Percentiles rank a stretch among this genome's conserved stretches.
Conservation (phyloP, 2,329 filamentous ascomycete species). For the Hypoxylon sp. region DNA sequence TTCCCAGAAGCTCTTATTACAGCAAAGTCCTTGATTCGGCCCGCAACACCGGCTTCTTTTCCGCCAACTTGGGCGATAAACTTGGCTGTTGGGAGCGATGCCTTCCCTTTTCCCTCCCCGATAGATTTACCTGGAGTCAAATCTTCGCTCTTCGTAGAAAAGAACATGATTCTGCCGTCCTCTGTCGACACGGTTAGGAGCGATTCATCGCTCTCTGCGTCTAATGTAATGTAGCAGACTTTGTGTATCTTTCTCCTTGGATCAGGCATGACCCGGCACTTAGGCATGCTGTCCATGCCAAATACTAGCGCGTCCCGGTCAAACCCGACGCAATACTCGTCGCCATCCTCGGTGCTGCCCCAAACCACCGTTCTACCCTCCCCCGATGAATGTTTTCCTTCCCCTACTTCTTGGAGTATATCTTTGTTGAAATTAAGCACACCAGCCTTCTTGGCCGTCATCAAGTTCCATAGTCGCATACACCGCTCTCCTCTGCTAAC, state of each 20-base stretch:
- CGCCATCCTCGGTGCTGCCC: slow-evolving; percentile 76
- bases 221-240: slow-evolving; percentile 76
- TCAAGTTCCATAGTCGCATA: slow-evolving; percentile 96
- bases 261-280: slow-evolving; percentile 78
- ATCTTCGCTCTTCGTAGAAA: slow-evolving; percentile 73
- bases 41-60: slow-evolving; percentile 73
- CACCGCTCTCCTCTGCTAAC: slow-evolving; percentile 90
- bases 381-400: slow-evolving; percentile 81
- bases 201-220: slow-evolving; percentile 63
- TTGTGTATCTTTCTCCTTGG: slow-evolving; percentile 86
- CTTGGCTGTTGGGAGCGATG: slow-evolving; percentile 69
- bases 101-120: slow-evolving; percentile 59
- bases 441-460: slow-evolving; percentile 95
- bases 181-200: slow-evolving; percentile 87
- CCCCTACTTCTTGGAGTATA: slow-evolving; percentile 80
- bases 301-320: slow-evolving; percentile 89
- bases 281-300: slow-evolving; percentile 87
- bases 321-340: slow-evolving; percentile 91
- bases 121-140: slow-evolving; percentile 57
- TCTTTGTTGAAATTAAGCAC: slow-evolving; percentile 87
- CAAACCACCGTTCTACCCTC: slow-evolving; percentile 88
- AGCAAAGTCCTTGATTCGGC: slow-evolving; percentile 91
- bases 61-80: slow-evolving; percentile 85
- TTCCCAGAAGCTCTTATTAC: slow-evolving; percentile 64
- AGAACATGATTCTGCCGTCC: slow-evolving; percentile 89